These are phyloP conservation scores for Fusarium bulbicola DNA, from an alignment of 2,329 filamentous ascomycete genomes.

Conservation along the genomic window DNA sequence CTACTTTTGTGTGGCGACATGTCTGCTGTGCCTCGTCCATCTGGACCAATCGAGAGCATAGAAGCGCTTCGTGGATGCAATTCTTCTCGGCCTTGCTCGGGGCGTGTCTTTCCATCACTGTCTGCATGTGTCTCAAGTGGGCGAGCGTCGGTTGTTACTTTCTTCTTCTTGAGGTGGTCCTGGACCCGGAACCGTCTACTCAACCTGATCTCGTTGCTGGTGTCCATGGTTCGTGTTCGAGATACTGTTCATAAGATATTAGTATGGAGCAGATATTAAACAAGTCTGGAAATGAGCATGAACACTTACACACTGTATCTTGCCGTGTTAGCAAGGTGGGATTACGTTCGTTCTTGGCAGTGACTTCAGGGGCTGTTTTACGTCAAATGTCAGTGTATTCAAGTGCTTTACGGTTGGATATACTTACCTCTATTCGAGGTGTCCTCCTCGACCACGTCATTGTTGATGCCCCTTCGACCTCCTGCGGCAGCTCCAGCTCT, in stretches of 20 bases:
- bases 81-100: conserved; percentile 3
- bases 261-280: neutral
- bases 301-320: conserved; percentile 25
- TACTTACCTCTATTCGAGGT: conserved; percentile 2
- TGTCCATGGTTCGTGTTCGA: conserved; percentile 31
- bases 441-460: neutral
- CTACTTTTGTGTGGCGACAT: conserved; percentile 4
- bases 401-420: neutral
- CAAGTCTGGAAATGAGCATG: neutral
- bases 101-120: neutral
- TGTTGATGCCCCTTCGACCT: neutral
- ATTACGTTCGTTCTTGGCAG: neutral
- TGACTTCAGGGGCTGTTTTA: neutral
- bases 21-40: neutral
- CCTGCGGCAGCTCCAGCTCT: neutral
- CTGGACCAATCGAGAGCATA: neutral
- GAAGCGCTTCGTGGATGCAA: neutral
- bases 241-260: conserved; percentile 24
- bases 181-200: conserved; percentile 32
- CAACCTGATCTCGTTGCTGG: conserved; percentile 47
- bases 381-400: conserved; percentile 1
- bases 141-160: neutral
- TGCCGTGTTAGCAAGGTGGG: conserved; percentile 9
- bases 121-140: conserved; percentile 1
- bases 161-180: conserved; percentile 8